Conservation (phyloP, 225 moss, liverwort and hornwort species). For the Sphagnum contortum region DNA sequence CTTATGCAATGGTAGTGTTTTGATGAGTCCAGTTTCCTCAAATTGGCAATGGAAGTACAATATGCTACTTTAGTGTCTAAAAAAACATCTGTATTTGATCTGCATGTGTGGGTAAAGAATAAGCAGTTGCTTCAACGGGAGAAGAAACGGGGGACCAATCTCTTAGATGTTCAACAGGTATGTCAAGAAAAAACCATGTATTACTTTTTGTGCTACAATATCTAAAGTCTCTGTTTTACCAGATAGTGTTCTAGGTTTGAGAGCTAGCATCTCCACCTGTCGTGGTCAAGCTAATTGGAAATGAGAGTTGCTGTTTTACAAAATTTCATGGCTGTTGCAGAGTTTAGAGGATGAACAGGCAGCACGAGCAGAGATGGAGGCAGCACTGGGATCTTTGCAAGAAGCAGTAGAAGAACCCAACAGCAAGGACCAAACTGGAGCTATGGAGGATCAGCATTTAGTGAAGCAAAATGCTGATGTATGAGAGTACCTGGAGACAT, state of each 20-base stretch:
- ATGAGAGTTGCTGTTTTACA: background rate
- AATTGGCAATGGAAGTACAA: no score
- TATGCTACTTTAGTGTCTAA: background rate
- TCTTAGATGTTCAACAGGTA: constrained; percentile 36
- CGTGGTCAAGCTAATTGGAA: background rate
- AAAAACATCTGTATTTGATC: background rate
- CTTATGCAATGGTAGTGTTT: background rate
- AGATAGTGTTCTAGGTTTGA: background rate
- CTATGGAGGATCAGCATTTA: no score
- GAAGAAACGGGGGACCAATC: constrained; percentile 25
- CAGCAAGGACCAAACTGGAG: constrained; percentile 11
- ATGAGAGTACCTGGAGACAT: no score
- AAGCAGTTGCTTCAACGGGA: constrained; percentile 36
- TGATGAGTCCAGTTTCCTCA: no score
- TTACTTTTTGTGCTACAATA: background rate
- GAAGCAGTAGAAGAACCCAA: constrained; percentile 41
- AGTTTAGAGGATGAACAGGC: constrained; percentile 46
- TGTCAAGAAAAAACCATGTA: background rate
- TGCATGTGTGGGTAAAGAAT: constrained; percentile 15
- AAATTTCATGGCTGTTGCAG: constrained; percentile 11
- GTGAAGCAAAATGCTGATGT: no score
- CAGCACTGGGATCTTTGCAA: constrained; percentile 35
- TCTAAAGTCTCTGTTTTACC: background rate
- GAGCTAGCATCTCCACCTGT: background rate
- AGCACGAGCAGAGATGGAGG: constrained; percentile 52